Base-by-base conservation (phyloP, 2,329 filamentous ascomycete species). In the Paramyrothecium sp. region DNA sequence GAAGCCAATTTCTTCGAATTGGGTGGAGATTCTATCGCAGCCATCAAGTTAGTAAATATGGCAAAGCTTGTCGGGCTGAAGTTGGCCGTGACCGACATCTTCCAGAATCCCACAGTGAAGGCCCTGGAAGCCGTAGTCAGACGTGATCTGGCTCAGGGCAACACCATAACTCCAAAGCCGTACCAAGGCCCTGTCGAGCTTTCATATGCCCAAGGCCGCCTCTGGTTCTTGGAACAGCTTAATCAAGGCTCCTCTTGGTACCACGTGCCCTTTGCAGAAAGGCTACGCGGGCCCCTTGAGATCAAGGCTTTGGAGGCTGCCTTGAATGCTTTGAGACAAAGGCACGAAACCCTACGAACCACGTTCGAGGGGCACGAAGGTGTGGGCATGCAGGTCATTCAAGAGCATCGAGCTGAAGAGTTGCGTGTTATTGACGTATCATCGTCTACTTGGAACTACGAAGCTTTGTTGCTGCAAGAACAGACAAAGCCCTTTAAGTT, bases 11-110 rank as follows among this genome's bases (percentile, higher is more conserved):
- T 67, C 53, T 66, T 67, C 51, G 53, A 51, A 7, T 58, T 67
- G 1, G 65, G 65, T 3, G 65, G 65, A 2, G 62, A 67, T 46
- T 67, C 65, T 2, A 57, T 65, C n/a, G 52, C 44, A 2, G 61
- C 63, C 7, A 65, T 65, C 47, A 59, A 56, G 23, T 48, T 63
- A 2, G 62, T 64, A 10, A 26, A 22, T 20, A 51, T 51, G 21
- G 26, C 21, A 8, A 22, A 30, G 21, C 17, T 17, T 16, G 20
- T 26, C 7, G 48, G 48, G 13, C 5, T 30, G 12, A n/a, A 17
- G 21, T 22, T 51, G 20, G 13, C 48, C 17, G 48, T 51, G 8
- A 22, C 21, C 17, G 48, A 51, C 26, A n/a, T 51, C 48, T 26
- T 51, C 16, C 21, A 22, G 21, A 51, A 51, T 20, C 48, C 48